Conservation (phyloP, 2,329 filamentous ascomycete species). For the Waltergamsia citrina region DNA sequence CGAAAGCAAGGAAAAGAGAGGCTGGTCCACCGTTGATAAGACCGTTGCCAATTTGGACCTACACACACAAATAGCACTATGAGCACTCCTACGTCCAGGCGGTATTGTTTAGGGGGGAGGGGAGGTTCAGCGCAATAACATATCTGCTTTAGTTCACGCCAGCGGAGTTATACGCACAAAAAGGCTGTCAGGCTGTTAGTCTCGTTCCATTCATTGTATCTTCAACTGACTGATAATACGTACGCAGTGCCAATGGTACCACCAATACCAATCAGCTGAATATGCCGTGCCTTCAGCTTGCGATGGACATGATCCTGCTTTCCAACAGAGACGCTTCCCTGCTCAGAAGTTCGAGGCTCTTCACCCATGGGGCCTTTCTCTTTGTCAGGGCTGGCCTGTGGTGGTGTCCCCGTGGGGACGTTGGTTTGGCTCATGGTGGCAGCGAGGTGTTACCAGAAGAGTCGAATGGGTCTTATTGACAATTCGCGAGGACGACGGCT, state of each 20-base stretch:
- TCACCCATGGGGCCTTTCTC: slow-evolving; percentile 4
- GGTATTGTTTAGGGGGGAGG: background rate
- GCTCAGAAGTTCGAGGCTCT: background rate
- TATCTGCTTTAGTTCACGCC: background rate
- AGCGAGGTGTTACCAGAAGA: too few species aligned
- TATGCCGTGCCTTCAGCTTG: slow-evolving; percentile 44
- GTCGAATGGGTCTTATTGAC: too few species aligned
- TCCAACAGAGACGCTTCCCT: background rate
- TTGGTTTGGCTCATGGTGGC: background rate
- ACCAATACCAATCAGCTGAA: slow-evolving; percentile 53
- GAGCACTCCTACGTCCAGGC: slow-evolving; percentile 7
- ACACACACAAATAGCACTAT: slow-evolving; percentile 9
- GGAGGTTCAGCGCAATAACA: background rate
- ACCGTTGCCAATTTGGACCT: slow-evolving; percentile 46
- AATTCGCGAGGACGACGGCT: too few species aligned
- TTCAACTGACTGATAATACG: too few species aligned
- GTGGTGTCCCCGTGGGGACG: background rate
- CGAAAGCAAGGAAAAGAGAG: slow-evolving; percentile 48
- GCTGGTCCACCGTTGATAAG: slow-evolving; percentile 50
- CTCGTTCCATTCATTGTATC: too few species aligned
- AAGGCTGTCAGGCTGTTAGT: too few species aligned
- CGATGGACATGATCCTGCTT: slow-evolving; percentile 30
- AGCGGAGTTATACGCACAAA: slow-evolving; percentile 28
- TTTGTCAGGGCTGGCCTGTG: slow-evolving; percentile 4
- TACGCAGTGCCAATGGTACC: slow-evolving; percentile 57